Percentiles rank a stretch among this genome's conserved stretches.
These are phyloP conservation scores for Mycotypha africana DNA, from an alignment of 371 early-diverging fungal genomes.

Conservation along the genomic window DNA sequence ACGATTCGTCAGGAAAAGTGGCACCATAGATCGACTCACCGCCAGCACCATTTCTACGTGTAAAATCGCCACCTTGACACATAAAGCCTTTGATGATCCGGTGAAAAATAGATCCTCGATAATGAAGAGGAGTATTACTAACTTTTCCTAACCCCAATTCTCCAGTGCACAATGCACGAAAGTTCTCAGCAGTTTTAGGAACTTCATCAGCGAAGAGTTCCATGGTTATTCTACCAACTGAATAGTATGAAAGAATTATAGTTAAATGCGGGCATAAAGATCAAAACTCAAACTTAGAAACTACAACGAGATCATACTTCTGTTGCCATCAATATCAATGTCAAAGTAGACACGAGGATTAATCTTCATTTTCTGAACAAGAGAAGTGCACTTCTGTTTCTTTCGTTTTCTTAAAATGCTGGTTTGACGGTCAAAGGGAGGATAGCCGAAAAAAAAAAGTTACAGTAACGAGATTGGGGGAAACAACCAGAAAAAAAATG, in stretches of 20 bases:
- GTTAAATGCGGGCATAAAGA: no score
- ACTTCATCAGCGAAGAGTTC: conserved; percentile 91
- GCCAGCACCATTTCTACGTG: conserved; percentile 75
- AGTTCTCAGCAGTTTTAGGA: conserved; percentile 98
- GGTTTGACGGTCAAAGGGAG: no score
- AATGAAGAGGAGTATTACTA: conserved; percentile 59
- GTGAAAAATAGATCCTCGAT: conserved; percentile 61
- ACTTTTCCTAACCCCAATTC: conserved; percentile 71
- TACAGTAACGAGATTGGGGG: no score
- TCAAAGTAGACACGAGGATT: conserved; percentile 67
- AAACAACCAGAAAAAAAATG: no score
- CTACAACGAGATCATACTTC: conserved; percentile 43
- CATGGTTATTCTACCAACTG: conserved; percentile 87
- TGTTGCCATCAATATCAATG: conserved; percentile 59
- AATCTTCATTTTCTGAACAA: conserved; percentile 28
- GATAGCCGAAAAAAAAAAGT: no score
- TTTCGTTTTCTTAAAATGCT: no score
- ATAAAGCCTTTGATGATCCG: conserved; percentile 79
- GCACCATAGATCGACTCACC: conserved; percentile 86
- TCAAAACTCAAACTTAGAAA: no score
- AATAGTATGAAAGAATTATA: neutral
- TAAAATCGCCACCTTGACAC: conserved; percentile 78
- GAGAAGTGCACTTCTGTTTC: no score
- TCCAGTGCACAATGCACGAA: conserved; percentile 78
- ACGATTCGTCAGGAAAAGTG: conserved; percentile 85